A percentile compares a stretch with the other conserved stretches of the same genome.
phyloP scores from a whole-genome alignment of 2,329 filamentous ascomycete genomes.

The Colletotrichum karsti region DNA sequence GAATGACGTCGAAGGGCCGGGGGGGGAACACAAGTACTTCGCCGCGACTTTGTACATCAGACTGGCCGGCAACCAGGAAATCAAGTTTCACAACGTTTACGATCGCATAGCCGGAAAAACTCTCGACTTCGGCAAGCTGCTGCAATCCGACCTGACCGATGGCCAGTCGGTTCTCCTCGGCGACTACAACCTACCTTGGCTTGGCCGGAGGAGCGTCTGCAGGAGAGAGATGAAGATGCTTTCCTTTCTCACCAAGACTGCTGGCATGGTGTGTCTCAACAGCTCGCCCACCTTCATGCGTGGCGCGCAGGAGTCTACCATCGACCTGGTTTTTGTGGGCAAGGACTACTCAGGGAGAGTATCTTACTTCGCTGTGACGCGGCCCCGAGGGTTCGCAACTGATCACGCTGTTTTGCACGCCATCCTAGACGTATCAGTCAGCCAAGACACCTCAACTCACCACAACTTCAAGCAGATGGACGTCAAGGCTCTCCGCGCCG shows the following conservation, averaged over 20 bases:
- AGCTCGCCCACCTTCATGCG: neutral
- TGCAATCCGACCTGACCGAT: too few relatives aligned
- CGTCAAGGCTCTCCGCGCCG: neutral
- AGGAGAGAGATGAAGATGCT: too few relatives aligned
- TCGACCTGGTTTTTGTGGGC: neutral
- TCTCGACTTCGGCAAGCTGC: too few relatives aligned
- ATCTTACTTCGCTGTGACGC: neutral
- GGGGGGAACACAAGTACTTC: too few relatives aligned
- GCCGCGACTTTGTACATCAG: neutral
- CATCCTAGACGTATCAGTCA: neutral
- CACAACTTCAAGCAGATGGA: neutral
- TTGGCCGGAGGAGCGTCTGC: too few relatives aligned
- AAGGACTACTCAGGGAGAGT: neutral
- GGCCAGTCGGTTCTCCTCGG: too few relatives aligned
- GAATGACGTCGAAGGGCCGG: too few relatives aligned
- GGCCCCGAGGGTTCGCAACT: neutral
- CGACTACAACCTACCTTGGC: too few relatives aligned
- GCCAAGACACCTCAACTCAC: neutral
- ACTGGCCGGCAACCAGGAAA: neutral
- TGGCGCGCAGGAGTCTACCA: neutral
- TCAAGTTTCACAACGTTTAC: too few relatives aligned
- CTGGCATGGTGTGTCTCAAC: too few relatives aligned
- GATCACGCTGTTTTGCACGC: neutral
- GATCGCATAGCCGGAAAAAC: too few relatives aligned
- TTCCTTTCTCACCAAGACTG: too few relatives aligned